Base-by-base conservation (phyloP, 202 grass and related monocot species). In the Saccharum hybrid region DNA sequence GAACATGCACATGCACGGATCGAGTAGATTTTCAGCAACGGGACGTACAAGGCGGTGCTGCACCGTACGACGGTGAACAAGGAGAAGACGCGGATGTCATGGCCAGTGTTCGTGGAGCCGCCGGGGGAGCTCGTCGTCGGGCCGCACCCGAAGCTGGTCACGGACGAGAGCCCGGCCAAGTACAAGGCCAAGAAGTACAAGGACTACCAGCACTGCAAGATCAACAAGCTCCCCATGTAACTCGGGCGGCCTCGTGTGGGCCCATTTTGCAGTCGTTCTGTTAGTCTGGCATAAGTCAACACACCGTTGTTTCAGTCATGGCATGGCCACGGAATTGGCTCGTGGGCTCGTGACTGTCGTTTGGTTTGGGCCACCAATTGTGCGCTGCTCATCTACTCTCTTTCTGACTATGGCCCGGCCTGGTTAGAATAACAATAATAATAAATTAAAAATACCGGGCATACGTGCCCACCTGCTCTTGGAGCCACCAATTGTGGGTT, bases 161-260 rank as follows among this genome's bases (percentile, higher is more conserved):
- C 51, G 15, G 43, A 56, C 19, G 81, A 90, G 6, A 76, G 28
- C 34, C 83, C 92, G 8, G 83, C 86, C 63, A 94, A 87, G 48
- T 97, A 88, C 71, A 92, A 97, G 83, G 69, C 83, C 66, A 94
- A 87, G 90, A 97, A 82, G 84, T 97, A 66, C 90, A 84, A 89
- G 86, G 92, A 97, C 38, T 97, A 97, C 57, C 63, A 85, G 63
- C 78, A 94, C 71, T 87, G 91, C 91, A 94, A 97, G 85, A 80
- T 94, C 68, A 94, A 94, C 78, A 94, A 92, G 77, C 77, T 94
- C 6, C 91, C 89, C 1, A 82, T 90, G 81, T 97, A 87, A 76
- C 49, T n/a, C 2, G 4, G 51, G 7, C 28, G 0, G 1, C 60
- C 7, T 8, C 19, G 19, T n/a, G 51, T 46, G 43, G 2, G 3